Evolutionary conservation across 2,329 filamentous ascomycete species (phyloP).

Genomic region (Fusarium graminum): DNA sequence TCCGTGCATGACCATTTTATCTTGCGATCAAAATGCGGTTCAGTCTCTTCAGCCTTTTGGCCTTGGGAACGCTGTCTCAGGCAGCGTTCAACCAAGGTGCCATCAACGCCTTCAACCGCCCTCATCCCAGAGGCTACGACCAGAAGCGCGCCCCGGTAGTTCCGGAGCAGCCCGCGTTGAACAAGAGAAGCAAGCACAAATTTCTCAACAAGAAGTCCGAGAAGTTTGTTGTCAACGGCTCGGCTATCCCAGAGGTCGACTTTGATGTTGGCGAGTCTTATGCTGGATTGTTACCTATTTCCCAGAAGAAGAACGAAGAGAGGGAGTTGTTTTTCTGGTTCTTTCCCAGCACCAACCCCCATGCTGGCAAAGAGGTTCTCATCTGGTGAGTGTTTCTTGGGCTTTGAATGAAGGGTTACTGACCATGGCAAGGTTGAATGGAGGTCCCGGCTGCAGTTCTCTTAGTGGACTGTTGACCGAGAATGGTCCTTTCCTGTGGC

Average conservation of each 20-base stretch:
- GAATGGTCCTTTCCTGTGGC: slow-evolving; percentile 80
- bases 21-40: slow-evolving; percentile 36
- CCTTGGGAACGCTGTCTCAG: slow-evolving; percentile 43
- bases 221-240: slow-evolving; percentile 73
- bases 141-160: slow-evolving; percentile 22
- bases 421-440: slow-evolving; percentile 63
- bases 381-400: slow-evolving; percentile 61
- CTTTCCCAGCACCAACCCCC: slow-evolving; percentile 68
- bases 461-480: slow-evolving; percentile 71
- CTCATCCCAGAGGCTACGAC: slow-evolving; percentile 23
- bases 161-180: slow-evolving; percentile 8
- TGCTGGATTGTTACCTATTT: slow-evolving; percentile 72
- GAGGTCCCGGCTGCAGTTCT: slow-evolving; percentile 47
- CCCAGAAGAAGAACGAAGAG: slow-evolving; percentile 60
- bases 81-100: slow-evolving; percentile 45
- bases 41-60: slow-evolving; percentile 41
- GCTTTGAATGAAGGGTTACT: neutral
- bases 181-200: slow-evolving; percentile 32
- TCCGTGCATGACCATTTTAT: slow-evolving; percentile 4
- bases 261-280: slow-evolving; percentile 78
- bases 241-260: slow-evolving; percentile 73
- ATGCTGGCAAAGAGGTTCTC: slow-evolving; percentile 68
- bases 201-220: slow-evolving; percentile 43
- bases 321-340: slow-evolving; percentile 75
- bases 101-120: slow-evolving; percentile 38